Evolutionary conservation across 2,329 filamentous ascomycete species (phyloP), one percentile per base, ranked within the genome.

Genomic region (Hypoxylon sp.): DNA sequence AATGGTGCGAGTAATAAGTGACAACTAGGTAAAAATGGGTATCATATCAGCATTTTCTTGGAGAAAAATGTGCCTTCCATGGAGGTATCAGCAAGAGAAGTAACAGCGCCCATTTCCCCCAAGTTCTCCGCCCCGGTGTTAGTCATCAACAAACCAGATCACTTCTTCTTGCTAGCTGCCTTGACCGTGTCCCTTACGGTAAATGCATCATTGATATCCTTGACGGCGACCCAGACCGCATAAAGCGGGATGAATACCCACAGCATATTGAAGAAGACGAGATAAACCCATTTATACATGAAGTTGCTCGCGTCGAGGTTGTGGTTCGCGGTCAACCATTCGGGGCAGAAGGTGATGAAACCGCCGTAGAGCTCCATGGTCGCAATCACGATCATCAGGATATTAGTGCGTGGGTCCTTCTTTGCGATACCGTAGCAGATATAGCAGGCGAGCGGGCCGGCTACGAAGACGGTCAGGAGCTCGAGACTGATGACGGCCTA

Each of bases 291-390:
- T 70, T 86, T 80, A 74, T 90, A 90, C 88, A 92, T 90, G 73
- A 87, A 90, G 79, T 91, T 91, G 80, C 84, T 88, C 17, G 83
- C 83, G 77, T 91, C 87, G 65, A 92, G 85, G 75, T 90, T 90
- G 70, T 84, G 75, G 76, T 85, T 91, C 56, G 84, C 85, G 1
- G 84, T 87, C 11, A 92, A 80, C 90, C 90, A 92, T 79, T 92
- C 90, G 11, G 90, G 90, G 78, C 86, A 89, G 76, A 92, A 92
- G 0, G 90, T 92, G 87, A 92, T 91, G 80, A 89, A 92, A 17
- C 89, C 88, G 71, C 89, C 90, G 72, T 91, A 92, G 5, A 92
- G 74, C 82, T 92, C 90, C 62, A 85, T 88, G 3, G 88, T 91
- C 26, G 90, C 90, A 47, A 91, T 80, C 19, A 91, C 81, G 65